Conservation (phyloP, 441 rosid species). For the Arabidopsis lyrata region DNA sequence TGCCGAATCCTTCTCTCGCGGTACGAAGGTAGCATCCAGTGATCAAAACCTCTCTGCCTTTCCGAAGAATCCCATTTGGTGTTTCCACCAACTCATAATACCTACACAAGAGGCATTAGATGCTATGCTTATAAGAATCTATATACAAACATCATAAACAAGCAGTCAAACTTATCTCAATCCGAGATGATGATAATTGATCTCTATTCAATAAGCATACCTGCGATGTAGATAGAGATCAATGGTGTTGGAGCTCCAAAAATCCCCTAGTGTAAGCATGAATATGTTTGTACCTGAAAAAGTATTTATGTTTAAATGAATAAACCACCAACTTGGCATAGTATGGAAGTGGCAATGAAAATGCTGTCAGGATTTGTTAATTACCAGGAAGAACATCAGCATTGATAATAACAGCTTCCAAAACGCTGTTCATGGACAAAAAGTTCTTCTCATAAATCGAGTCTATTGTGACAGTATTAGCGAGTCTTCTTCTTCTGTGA, state of each 20-base stretch:
- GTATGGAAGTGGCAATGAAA: background rate
- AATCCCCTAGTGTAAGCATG: constrained; percentile 92
- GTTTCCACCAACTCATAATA: constrained; percentile 86
- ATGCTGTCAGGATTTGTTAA: background rate
- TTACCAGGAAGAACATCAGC: constrained; percentile 80
- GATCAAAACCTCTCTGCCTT: constrained; percentile 89
- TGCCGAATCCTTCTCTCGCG: constrained; percentile 87
- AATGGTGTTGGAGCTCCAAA: constrained; percentile 95
- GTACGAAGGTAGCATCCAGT: constrained; percentile 94
- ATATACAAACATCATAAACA: constrained; percentile 15
- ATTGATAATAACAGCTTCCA: constrained; percentile 81
- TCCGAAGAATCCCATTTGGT: constrained; percentile 73
- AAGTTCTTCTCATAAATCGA: constrained; percentile 86
- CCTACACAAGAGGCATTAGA: constrained; percentile 45
- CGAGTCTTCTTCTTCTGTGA: constrained; percentile 72
- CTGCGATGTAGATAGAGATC: constrained; percentile 93
- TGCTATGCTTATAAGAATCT: constrained; percentile 31
- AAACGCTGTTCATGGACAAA: constrained; percentile 66
- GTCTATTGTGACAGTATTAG: constrained; percentile 76
- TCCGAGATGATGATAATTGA: background rate
- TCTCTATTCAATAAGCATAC: constrained; percentile 45
- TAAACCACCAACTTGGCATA: constrained; percentile 14
- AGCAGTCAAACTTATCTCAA: constrained; percentile 11
- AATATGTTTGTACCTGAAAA: constrained; percentile 82
- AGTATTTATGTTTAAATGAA: constrained; percentile 7